These are phyloP conservation scores for Knoxia roxburghii DNA, from an alignment of 257 asterid species.

Conservation along the genomic window DNA sequence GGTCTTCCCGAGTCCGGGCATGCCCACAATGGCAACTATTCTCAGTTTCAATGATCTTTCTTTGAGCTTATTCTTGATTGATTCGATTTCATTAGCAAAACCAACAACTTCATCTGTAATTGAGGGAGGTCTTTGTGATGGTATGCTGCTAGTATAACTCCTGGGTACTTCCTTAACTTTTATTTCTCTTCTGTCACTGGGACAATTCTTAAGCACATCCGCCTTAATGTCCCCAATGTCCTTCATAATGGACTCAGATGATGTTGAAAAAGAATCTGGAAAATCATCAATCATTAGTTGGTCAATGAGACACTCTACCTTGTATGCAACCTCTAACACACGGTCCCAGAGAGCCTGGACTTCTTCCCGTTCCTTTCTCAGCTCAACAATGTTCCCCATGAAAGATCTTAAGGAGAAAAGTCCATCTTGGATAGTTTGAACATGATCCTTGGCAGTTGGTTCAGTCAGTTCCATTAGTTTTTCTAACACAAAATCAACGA, in stretches of 20 bases:
- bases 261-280: no score
- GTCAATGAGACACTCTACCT: background rate
- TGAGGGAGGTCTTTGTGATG: background rate
- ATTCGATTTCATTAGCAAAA: background rate
- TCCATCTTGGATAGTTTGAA: background rate
- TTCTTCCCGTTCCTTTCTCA: no score
- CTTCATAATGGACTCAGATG: no score
- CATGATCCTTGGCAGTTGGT: background rate
- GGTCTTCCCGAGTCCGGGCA: slow-evolving; percentile 9
- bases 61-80: background rate
- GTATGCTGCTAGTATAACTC: no score
- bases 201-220: background rate
- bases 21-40: slow-evolving; percentile 7
- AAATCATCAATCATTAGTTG: background rate
- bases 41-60: background rate
- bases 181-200: background rate
- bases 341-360: background rate
- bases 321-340: background rate
- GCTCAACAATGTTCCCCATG: no score
- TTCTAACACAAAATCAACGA: no score
- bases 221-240: no score
- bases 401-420: background rate
- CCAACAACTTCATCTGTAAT: background rate
- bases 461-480: no score
- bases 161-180: background rate